Base-by-base conservation (phyloP, 108 stramenopile genomes). In the Mediolabrus comicus region DNA sequence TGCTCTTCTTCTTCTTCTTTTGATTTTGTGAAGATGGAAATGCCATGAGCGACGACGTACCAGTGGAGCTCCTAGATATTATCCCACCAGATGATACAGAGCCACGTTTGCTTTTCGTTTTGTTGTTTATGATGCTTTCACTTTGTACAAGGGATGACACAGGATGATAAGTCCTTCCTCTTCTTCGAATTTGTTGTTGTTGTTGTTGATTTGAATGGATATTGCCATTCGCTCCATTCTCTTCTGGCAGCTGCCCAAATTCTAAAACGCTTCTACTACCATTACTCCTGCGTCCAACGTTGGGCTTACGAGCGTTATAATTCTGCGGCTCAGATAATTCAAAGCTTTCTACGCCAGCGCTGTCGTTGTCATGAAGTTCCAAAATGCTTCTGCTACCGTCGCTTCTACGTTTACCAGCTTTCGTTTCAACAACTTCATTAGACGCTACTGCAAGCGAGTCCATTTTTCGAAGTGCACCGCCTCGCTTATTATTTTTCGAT, bases 1-100 rank as follows among this genome's bases (percentile, higher is more conserved):
- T 25, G 58, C 39, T 56, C 27, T n/a, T 55, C 55, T 29, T 30
- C 14, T 29, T 29, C n/a, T 33, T 41, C 43, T 30, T 64, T 64
- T 64, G 38, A 62, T 31, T 22, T 35, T 22, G 63, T 72, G 71
- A 72, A 17, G 62, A 55, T 24, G 71, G 62, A 11, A 72, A 39
- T 27, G 62, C 27, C 71, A 72, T 72, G 61, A 72, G 71, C 29
- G 71, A 72, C 12, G 71, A 72, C 29, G 16, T 12, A 16, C 56
- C 56, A 46, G 22, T 22, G 22, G 46, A 24, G 8, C 46, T 46
- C 22, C 46, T 17, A 4, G 46, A 46, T 46, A 22, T 22, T 24
- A 24, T 24, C 8, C 46, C 46, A 32, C 56, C 56, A 16, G 29
- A 46, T 7, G 17, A 57, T 38, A 56, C 68, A 3, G 49, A 43